Base-by-base conservation (phyloP, 805 yeast genomes). In the Zygosaccharomyces pseudorouxii region DNA sequence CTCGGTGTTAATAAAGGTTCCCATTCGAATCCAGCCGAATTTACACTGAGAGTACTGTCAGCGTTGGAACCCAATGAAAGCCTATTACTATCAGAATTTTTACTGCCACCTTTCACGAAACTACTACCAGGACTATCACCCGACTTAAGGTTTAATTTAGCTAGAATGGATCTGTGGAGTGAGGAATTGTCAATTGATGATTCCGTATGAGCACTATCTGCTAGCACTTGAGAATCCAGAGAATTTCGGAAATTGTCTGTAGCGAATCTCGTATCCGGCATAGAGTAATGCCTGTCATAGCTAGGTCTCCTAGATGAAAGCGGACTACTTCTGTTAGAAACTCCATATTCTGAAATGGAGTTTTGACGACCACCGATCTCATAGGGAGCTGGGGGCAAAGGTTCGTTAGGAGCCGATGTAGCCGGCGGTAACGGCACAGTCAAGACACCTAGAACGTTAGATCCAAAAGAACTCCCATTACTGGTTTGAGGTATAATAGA, bases 1-100 rank as follows among this genome's bases (percentile, higher is more conserved):
- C 95, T 72, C 12, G 95, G 93, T 31, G 83, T 73, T 48, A 79
- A 70, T 30, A 83, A 64, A 5, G 87, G 82, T 55, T 83, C 89
- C 66, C 83, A 54, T 14, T 70, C 62, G 3, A 53, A 25, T 7
- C 60, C 59, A 2, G 31, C 49, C 2, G 51, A 43, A 20, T 33
- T 30, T 25, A 36, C 48, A 40, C 56, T 55, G 5, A 44, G 44
- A 16, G 42, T 47, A 37, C 57, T 55, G 7, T 55, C 59, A 2
- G 54, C 50, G 42, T 48, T 44, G 3, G 59, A 52, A 4, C 49
- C 47, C 16, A 49, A 42, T 14, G 59, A 55, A 11, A 52, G 52
- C 12, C 59, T 51, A n/a, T 49, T 46, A 7, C 41, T 44, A 4
- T 55, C 59, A 18, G 47, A 42, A 28, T 37, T 41, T 44, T 36